Conservation (phyloP, 2,329 filamentous ascomycete species). For the Chalara sp. region DNA sequence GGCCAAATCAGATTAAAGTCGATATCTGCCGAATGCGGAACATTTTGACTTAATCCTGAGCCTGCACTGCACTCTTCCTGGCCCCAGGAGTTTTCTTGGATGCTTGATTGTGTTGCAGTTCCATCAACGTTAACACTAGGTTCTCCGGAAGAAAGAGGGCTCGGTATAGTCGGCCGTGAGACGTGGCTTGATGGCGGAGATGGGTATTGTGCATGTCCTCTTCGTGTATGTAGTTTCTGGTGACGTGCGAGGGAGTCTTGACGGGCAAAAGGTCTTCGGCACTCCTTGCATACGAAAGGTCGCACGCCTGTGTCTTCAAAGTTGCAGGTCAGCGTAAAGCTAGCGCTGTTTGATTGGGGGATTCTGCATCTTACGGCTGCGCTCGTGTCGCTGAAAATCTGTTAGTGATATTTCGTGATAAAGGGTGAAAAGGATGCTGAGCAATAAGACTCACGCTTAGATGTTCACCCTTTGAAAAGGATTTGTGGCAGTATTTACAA, state of each 20-base stretch:
- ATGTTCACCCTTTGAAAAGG: conserved; percentile 35
- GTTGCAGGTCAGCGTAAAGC: not conserved
- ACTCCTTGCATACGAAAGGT: conserved; percentile 34
- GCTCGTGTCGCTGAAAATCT: conserved; percentile 33
- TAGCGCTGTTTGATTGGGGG: not conserved
- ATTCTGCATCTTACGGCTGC: conserved; percentile 29
- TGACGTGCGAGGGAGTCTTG: conserved; percentile 38
- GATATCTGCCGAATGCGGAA: conserved; percentile 6
- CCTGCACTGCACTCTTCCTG: not conserved
- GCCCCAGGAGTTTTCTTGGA: not conserved
- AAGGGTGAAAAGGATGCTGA: not conserved
- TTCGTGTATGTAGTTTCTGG: conserved; percentile 33
- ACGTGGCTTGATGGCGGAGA: conserved; percentile 10
- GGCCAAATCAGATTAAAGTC: conserved; percentile 38
- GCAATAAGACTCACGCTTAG: conserved; percentile 24
- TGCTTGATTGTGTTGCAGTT: not conserved
- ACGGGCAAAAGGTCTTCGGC: conserved; percentile 33
- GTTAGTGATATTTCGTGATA: conserved; percentile 2
- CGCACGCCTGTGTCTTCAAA: conserved; percentile 13
- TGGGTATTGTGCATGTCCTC: conserved; percentile 18
- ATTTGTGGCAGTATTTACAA: conserved; percentile 33
- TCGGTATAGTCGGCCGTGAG: conserved; percentile 3
- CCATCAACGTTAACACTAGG: not conserved
- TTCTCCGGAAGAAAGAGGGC: conserved; percentile 3
- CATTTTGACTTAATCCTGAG: conserved; percentile 1